Base-by-base conservation (phyloP, 768 basidiomycete species). In the Lentinus brumalis region DNA sequence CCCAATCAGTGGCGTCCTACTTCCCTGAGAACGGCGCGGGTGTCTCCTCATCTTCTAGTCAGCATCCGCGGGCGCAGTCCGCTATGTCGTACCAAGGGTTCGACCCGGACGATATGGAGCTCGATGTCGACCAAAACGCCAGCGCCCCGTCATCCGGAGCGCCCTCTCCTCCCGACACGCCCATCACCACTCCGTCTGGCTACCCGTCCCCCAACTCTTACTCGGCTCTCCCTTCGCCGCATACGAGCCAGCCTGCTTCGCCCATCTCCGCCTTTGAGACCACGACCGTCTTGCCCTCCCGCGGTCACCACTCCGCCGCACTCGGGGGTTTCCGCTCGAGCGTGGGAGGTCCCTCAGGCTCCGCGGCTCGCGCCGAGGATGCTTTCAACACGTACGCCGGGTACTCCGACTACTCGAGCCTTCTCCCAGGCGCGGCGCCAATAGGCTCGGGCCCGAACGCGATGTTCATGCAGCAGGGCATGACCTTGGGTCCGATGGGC, bases 21-120 rank as follows among this genome's bases (percentile, higher is more conserved):
- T 72, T 59, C 73, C 74, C 15, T 53, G 62, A 59, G 55, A 39
- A 30, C 53, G 40, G 50, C 44, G 18, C n/a, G 5, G 59, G 38
- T 55, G 46, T 39, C 26, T 70, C 56, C 4, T 54, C 56, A 8
- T 30, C 47, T 9, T 49, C 49, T 15, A 49, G 18, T 21, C 52
- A 56, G 64, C 71, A 71, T 31, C 12, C 40, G 12, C 53, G 53
- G 16, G 11, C 40, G 2, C 62, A 63, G 50, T 35, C 51, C 1
- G 65, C 39, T 41, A 63, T 47, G 40, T 64, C 71, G 12, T 75
- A 76, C 61, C 70, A 77, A 26, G 75, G 79, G 0, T 88, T 89
- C 66, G 90, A 91, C 69, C 78, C 87, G 0, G 89, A 91, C 70
- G 91, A 92, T 66, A 92, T 92, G 89, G 90, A 92, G 66, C 80